Percentiles rank a stretch among this genome's conserved stretches.
Evolutionary conservation across 108 stramenopile species (phyloP).

Genomic region (Schizochytrium sp.): DNA sequence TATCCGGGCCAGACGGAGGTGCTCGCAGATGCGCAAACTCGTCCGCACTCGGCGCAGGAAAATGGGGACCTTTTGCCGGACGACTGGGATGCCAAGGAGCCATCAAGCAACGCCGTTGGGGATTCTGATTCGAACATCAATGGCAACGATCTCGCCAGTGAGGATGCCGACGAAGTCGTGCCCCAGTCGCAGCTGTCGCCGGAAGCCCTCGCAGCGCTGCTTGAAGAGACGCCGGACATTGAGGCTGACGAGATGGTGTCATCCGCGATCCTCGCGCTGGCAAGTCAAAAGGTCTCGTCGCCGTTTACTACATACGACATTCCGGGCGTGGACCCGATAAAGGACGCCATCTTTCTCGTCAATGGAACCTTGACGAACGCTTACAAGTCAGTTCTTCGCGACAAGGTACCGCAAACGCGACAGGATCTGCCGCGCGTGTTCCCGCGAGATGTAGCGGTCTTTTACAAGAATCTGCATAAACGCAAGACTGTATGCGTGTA

Average conservation of each 20-base stretch:
- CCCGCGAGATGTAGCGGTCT: not conserved
- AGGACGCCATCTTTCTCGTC: not conserved
- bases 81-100: not conserved
- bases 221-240: not conserved
- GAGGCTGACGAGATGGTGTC: not conserved
- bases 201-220: not conserved
- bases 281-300: not conserved
- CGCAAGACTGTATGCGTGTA: not conserved
- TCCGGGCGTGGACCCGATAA: not conserved
- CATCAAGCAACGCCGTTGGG: too few relatives aligned
- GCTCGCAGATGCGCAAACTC: not conserved
- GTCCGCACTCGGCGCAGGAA: not conserved
- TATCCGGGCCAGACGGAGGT: not conserved
- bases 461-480: not conserved
- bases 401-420: not conserved
- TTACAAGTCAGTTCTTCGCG: not conserved
- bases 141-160: not conserved
- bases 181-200: not conserved
- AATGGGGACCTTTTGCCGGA: not conserved
- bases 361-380: not conserved
- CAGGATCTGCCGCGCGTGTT: not conserved
- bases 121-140: too few relatives aligned
- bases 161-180: not conserved
- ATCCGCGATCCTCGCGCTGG: not conserved
- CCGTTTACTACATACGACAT: not conserved